These are phyloP conservation scores for Inonotus obliquus DNA, from an alignment of 1,284 basidiomycete genomes.

Conservation along the genomic window DNA sequence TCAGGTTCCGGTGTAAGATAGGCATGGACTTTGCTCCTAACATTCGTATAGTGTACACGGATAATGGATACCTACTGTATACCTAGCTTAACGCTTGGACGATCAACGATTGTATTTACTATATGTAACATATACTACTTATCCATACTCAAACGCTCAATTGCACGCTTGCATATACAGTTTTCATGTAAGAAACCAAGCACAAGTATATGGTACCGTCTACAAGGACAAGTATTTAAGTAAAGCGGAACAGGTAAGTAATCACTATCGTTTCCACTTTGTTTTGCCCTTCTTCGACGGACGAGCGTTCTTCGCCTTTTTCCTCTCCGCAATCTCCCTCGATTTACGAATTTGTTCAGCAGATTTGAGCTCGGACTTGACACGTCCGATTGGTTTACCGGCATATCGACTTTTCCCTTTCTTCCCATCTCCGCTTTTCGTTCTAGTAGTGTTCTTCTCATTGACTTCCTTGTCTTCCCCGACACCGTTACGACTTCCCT, in stretches of 20 bases:
- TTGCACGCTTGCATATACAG: too few species aligned
- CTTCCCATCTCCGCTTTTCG: conserved; percentile 24
- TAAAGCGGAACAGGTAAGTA: not conserved
- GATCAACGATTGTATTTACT: too few species aligned
- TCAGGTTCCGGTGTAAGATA: not conserved
- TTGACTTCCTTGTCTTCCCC: conserved; percentile 13
- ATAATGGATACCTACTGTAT: too few species aligned
- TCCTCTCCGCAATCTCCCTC: conserved; percentile 57
- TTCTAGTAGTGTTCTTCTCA: conserved; percentile 18
- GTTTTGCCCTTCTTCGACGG: conserved; percentile 48
- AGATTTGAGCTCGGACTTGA: conserved; percentile 79
- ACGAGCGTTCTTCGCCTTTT: conserved; percentile 72
- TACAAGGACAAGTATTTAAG: too few species aligned
- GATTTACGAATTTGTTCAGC: conserved; percentile 80
- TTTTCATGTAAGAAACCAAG: too few species aligned
- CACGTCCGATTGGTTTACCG: conserved; percentile 54
- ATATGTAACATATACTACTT: too few species aligned
- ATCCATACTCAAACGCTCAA: too few species aligned
- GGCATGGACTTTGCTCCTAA: too few species aligned
- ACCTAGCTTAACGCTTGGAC: too few species aligned
- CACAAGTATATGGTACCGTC: too few species aligned
- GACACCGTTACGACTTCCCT: conserved; percentile 26
- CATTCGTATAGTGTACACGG: not conserved
- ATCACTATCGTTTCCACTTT: conserved; percentile 39
- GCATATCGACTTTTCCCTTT: conserved; percentile 41